Evolutionary conservation across 2,329 filamentous ascomycete genomes (phyloP).

Genomic region (Claviceps lovelessii): DNA sequence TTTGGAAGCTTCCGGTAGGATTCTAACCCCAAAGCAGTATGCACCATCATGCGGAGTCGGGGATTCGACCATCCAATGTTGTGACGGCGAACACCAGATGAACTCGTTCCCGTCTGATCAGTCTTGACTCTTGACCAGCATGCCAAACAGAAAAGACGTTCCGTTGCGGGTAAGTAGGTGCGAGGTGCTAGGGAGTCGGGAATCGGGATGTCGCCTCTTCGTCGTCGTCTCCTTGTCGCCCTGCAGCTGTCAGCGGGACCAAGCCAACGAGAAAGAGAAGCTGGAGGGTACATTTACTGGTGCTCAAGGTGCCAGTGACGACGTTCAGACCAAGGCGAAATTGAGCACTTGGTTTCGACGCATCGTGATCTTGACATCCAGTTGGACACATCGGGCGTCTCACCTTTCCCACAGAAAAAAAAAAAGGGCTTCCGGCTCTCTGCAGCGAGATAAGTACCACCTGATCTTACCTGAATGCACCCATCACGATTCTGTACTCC

Average conservation of each 20-base stretch:
- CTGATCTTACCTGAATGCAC: constrained; percentile 3
- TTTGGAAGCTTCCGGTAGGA: background rate
- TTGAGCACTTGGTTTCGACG: background rate
- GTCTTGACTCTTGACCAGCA: background rate
- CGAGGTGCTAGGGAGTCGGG: background rate
- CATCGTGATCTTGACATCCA: background rate
- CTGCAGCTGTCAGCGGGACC: background rate
- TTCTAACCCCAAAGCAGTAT: background rate
- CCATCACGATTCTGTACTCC: background rate
- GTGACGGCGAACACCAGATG: background rate
- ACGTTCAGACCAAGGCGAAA: background rate
- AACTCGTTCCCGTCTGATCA: background rate
- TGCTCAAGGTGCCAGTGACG: background rate
- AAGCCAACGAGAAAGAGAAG: background rate
- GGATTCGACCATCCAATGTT: background rate
- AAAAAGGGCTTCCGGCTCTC: background rate
- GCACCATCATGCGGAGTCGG: background rate
- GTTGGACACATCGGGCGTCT: background rate
- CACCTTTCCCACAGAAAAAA: background rate
- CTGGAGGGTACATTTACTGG: background rate
- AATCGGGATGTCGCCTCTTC: background rate
- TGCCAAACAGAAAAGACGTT: background rate
- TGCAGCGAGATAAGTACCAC: constrained; percentile 2
- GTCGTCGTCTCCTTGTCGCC: background rate
- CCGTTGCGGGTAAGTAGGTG: background rate